Evolutionary conservation across 495 filamentous ascomycete genomes (phyloP).

Genomic region (Peziza echinospora): DNA sequence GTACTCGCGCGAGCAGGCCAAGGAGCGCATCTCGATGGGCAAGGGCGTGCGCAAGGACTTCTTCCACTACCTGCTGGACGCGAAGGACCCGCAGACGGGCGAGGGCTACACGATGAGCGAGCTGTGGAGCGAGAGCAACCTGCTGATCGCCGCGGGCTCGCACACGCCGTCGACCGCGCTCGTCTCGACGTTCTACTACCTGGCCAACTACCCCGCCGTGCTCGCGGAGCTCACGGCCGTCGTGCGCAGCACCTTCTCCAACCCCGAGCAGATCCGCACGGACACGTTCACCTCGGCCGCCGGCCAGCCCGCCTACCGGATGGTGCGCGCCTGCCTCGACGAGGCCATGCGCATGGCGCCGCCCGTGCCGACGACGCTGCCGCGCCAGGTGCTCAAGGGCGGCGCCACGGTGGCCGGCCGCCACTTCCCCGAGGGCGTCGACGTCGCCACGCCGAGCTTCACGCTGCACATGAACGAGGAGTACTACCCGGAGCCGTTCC

Average conservation of each 20-base stretch:
- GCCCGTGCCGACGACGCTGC: slow-evolving; percentile 36
- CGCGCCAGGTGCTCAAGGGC: slow-evolving; percentile 39
- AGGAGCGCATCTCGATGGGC: slow-evolving; percentile 32
- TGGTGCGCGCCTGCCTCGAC: slow-evolving; percentile 29
- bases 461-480: slow-evolving; percentile 32
- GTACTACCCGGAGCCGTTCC: slow-evolving; percentile 33
- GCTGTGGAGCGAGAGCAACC: slow-evolving; percentile 48
- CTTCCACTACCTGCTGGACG: slow-evolving; percentile 37
- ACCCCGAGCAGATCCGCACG: slow-evolving; percentile 31
- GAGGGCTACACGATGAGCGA: slow-evolving; percentile 43
- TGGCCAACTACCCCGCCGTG: slow-evolving; percentile 33
- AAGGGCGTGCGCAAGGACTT: slow-evolving; percentile 43
- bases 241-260: slow-evolving; percentile 27
- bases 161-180: slow-evolving; percentile 47
- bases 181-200: slow-evolving; percentile 42
- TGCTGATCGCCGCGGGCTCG: slow-evolving; percentile 35
- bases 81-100: slow-evolving; percentile 38
- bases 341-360: slow-evolving; percentile 52
- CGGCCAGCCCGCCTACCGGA: not conserved
- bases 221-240: slow-evolving; percentile 29
- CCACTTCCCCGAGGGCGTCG: slow-evolving; percentile 29
- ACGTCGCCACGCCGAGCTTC: slow-evolving; percentile 34
- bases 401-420: slow-evolving; percentile 36
- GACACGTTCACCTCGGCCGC: not conserved
- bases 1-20: slow-evolving; percentile 32